phyloP scores from a whole-genome alignment of 345 rosid species.

The Gossypium thurberi region DNA sequence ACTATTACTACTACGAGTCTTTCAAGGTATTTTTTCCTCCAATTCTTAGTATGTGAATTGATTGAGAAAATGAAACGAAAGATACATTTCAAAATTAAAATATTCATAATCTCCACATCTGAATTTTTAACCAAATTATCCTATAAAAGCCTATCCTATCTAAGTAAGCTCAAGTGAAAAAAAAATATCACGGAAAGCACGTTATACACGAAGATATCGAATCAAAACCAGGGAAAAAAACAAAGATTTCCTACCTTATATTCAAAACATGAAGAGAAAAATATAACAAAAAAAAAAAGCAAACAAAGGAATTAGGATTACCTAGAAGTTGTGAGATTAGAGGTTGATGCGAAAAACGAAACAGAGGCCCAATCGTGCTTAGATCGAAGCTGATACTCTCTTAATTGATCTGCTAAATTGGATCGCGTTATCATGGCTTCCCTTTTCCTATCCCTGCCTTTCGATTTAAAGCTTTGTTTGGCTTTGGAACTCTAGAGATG shows the following conservation, averaged over 20 bases:
- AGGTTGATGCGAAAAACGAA: conserved; percentile 84
- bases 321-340: conserved; percentile 73
- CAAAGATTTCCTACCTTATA: neutral
- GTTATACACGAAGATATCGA: neutral
- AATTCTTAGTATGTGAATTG: neutral
- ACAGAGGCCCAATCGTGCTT: conserved; percentile 95
- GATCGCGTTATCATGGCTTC: conserved; percentile 87
- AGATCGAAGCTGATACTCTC: conserved; percentile 93
- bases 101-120: neutral
- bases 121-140: neutral
- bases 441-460: conserved; percentile 7
- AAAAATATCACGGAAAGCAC: neutral
- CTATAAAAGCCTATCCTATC: neutral
- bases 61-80: neutral
- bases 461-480: neutral
- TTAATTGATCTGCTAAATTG: conserved; percentile 80
- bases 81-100: neutral
- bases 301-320: conserved; percentile 19
- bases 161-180: neutral
- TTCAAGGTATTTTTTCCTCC: neutral
- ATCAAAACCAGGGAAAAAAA: neutral
- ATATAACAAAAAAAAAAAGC: neutral
- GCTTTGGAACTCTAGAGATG: conserved; percentile 11
- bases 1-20: too few relatives aligned
- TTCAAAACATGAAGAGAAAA: neutral